Evolutionary conservation across 345 rosid species (phyloP).

Genomic region (Melaleuca alternifolia): DNA sequence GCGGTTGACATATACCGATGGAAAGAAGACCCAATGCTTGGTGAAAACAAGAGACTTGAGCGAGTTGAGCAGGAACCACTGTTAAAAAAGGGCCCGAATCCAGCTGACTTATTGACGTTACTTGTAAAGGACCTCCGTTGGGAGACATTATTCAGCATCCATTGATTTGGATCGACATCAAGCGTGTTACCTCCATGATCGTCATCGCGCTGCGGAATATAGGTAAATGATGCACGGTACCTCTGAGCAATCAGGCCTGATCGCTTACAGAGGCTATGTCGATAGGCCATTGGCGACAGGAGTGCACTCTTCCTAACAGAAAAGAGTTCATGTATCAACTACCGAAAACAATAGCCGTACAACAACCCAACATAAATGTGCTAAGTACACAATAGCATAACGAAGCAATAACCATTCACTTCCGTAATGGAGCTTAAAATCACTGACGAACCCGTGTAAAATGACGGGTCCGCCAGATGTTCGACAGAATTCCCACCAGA

Average conservation of each 20-base stretch:
- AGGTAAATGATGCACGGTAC: constrained; percentile 22
- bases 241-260: constrained; percentile 26
- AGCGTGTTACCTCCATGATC: constrained; percentile 15
- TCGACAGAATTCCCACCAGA: not conserved
- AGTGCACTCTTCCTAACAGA: not conserved
- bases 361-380: not conserved
- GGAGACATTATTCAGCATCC: constrained; percentile 15
- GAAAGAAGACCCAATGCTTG: constrained; percentile 25
- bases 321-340: not conserved
- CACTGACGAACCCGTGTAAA: not conserved
- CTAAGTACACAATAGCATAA: not conserved
- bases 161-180: constrained; percentile 10
- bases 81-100: constrained; percentile 5
- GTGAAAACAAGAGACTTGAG: constrained; percentile 12
- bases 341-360: not conserved
- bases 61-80: constrained; percentile 5
- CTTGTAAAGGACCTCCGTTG: constrained; percentile 26
- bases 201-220: constrained; percentile 20
- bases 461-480: not conserved
- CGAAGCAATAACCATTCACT: not conserved
- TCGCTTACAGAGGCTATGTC: constrained; percentile 40
- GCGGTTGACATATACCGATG: constrained; percentile 51
- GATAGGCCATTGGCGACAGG: constrained; percentile 34
- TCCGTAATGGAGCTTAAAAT: not conserved
- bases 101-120: constrained; percentile 10